Conservation (phyloP, 148 eudicot genomes). For the Selenicereus undatus region DNA sequence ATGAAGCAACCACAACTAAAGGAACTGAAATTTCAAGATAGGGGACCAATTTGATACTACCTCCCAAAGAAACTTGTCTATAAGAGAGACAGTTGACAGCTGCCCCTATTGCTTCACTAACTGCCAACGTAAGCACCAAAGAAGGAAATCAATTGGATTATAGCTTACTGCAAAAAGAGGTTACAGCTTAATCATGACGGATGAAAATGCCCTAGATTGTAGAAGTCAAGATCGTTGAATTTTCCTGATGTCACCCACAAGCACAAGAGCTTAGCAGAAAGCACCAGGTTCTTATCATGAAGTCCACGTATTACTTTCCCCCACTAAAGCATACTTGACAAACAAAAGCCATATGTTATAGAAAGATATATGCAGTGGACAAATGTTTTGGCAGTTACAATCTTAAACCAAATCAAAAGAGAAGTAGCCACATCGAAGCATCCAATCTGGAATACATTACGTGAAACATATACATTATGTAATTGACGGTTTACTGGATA, state of each 20-base stretch:
- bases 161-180: neutral
- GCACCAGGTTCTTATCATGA: too few species aligned
- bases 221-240: neutral
- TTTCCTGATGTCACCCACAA: neutral
- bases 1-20: neutral
- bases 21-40: neutral
- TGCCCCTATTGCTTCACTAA: neutral
- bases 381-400: neutral
- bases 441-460: neutral
- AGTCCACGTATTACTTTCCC: neutral
- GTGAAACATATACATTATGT: neutral
- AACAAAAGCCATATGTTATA: neutral
- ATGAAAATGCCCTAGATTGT: neutral
- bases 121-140: neutral
- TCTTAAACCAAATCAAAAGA: neutral
- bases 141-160: neutral
- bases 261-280: neutral
- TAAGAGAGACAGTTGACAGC: neutral
- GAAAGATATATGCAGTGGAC: neutral
- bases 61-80: neutral
- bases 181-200: neutral
- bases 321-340: neutral
- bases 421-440: neutral
- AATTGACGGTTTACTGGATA: neutral
- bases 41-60: neutral